phyloP scores from a whole-genome alignment of 495 filamentous ascomycete genomes.

The Penicillium pulvis region DNA sequence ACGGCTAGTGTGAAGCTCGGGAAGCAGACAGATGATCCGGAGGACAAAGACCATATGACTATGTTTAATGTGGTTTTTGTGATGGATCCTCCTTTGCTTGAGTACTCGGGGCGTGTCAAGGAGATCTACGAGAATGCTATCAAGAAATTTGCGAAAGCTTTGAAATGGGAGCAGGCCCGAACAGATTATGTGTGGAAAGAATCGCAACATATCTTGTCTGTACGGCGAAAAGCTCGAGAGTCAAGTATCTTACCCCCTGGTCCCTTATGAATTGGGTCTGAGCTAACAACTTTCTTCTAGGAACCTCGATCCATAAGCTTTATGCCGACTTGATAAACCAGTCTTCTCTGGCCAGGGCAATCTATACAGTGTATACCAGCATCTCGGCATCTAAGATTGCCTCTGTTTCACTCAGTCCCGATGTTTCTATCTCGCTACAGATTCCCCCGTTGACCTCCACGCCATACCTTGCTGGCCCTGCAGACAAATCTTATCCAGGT shows the following conservation, averaged over 20 bases:
- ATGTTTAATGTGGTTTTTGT: constrained; percentile 99
- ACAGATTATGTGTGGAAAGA: constrained; percentile 88
- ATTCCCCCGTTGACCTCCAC: constrained; percentile 81
- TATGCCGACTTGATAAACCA: constrained; percentile 65
- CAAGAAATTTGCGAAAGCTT: constrained; percentile 83
- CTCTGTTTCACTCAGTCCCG: constrained; percentile 59
- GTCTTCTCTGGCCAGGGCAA: constrained; percentile 81
- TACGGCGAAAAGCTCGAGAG: constrained; percentile 79
- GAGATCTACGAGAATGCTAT: constrained; percentile 86
- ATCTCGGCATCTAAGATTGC: constrained; percentile 85
- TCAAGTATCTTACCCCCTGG: constrained; percentile 54
- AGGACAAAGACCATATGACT: constrained; percentile 69
- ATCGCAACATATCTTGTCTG: constrained; percentile 69
- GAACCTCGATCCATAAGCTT: constrained; percentile 40
- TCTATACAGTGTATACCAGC: constrained; percentile 75
- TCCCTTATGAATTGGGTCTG: not conserved
- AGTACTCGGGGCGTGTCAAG: constrained; percentile 70
- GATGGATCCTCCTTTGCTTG: constrained; percentile 72
- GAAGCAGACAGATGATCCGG: constrained; percentile 40
- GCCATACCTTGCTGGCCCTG: constrained; percentile 67
- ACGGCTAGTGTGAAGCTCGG: constrained; percentile 41
- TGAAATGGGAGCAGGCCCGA: constrained; percentile 88
- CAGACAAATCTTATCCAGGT: constrained; percentile 65
- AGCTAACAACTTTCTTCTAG: constrained; percentile 22
- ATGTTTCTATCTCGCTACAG: constrained; percentile 75